phyloP scores from a whole-genome alignment of 768 basidiomycete species.

The Leccinum arenicola region DNA sequence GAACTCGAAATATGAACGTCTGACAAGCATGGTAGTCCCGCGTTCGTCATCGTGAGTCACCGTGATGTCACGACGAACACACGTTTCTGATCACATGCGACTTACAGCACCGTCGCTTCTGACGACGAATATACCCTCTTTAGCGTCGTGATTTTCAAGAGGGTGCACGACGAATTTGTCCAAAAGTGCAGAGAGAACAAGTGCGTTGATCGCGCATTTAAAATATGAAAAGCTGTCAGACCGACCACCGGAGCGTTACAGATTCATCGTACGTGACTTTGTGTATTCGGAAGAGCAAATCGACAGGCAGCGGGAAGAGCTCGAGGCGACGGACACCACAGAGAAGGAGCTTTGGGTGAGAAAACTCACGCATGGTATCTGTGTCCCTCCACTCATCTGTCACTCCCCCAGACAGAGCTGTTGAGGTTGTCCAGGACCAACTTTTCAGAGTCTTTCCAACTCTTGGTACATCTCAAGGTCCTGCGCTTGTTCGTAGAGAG shows the following conservation, averaged over 20 bases:
- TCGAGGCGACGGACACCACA: conserved; percentile 74
- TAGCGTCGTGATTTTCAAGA: conserved; percentile 83
- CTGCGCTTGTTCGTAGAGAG: conserved; percentile 92
- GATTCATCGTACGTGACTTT: conserved; percentile 95
- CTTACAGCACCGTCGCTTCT: conserved; percentile 61
- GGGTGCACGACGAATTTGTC: conserved; percentile 86
- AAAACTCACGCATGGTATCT: background rate
- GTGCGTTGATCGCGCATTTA: conserved; percentile 41
- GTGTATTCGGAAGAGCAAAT: conserved; percentile 81
- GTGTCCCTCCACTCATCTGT: background rate
- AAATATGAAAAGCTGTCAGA: background rate
- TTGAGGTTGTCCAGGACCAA: conserved; percentile 88
- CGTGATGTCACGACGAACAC: conserved; percentile 12
- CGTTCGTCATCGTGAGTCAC: conserved; percentile 75
- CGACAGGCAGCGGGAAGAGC: conserved; percentile 75
- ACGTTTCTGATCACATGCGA: conserved; percentile 18
- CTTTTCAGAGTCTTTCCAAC: conserved; percentile 95
- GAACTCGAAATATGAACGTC: conserved; percentile 83
- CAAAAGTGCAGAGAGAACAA: conserved; percentile 96
- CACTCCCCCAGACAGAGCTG: conserved; percentile 71
- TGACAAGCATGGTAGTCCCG: conserved; percentile 89
- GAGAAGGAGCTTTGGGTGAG: conserved; percentile 97
- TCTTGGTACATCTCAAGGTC: conserved; percentile 91
- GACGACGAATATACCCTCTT: conserved; percentile 91
- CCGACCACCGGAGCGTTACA: conserved; percentile 30